Evolutionary conservation across 1,139 yeast species (phyloP), one percentile per base, ranked within the genome.

Genomic region (Arxiozyma telluris): DNA sequence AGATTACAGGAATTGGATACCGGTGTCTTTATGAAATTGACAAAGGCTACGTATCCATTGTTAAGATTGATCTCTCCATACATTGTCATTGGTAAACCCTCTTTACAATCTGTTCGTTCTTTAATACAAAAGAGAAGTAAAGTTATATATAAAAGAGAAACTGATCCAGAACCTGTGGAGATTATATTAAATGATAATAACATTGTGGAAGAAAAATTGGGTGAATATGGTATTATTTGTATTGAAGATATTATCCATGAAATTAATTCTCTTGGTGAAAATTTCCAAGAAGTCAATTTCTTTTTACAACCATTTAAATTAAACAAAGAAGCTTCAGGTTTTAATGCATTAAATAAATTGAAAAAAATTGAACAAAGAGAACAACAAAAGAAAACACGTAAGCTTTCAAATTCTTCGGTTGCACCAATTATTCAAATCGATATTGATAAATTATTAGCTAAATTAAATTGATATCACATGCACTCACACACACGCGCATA

Each of bases 221-320:
- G 87, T 39, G 82, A 81, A 43, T 72, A 75, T 55, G 93, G 93
- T 20, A 74, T 84, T 58, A 81, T 86, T 60, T 86, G 95, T 79
- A 78, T 84, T 45, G 94, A 86, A 71, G 95, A 86, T 70, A 75
- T 86, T 56, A 79, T 86, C 54, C 88, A 83, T 65, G 93, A 86
- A 69, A 75, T 86, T 54, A 76, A 75, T 44, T 70, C 81, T 21
- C 66, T 84, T 61, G 85, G 89, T 27, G 87, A 81, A 41, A 73
- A 77, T 59, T 86, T 86, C 72, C 79, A 82, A 60, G 69, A 71
- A 41, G 80, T 83, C 56, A 75, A 78, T 56, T 73, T 75, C 60
- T 86, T 89, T 78, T 70, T 86, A 62, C 75, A 77, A 58, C 94
- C 95, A 47, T 85, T 86, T 73, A 74, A 77, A 64, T 75, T 86